These are phyloP conservation scores for Kurtzmaniella quercitrusa DNA, from an alignment of 1,139 yeast genomes.

Conservation along the genomic window DNA sequence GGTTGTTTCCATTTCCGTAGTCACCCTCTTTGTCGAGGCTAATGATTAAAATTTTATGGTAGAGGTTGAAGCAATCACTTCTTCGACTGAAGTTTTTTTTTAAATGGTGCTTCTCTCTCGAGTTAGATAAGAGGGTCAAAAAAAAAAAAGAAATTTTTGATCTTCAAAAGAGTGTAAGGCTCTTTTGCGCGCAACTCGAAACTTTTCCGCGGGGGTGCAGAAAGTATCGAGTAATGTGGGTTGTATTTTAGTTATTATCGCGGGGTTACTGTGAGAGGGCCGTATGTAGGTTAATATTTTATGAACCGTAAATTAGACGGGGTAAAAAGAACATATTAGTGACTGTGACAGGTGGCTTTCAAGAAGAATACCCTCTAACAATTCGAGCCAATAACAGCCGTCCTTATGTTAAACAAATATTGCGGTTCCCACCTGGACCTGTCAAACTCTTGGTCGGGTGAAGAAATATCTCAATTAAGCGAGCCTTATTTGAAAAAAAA, in stretches of 20 bases:
- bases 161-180: background rate
- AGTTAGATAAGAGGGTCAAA: background rate
- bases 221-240: no score
- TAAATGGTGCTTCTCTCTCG: background rate
- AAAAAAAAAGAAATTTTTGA: constrained; percentile 1
- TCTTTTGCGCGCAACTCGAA: background rate
- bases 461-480: background rate
- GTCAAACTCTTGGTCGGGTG: background rate
- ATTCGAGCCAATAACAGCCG: background rate
- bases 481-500: background rate
- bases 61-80: background rate
- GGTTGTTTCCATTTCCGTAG: constrained; percentile 9
- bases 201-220: background rate
- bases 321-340: no score
- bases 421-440: background rate
- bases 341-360: no score
- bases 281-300: no score
- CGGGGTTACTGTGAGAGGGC: no score
- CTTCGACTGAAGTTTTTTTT: background rate
- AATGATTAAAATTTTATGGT: background rate
- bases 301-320: no score
- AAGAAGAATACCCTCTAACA: no score
- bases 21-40: background rate
- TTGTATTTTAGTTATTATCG: no score
- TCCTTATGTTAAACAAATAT: background rate